Evolutionary conservation across 306 rosid species (phyloP), one percentile per base, ranked within the genome.

Genomic region (Lathyrus aphaca): DNA sequence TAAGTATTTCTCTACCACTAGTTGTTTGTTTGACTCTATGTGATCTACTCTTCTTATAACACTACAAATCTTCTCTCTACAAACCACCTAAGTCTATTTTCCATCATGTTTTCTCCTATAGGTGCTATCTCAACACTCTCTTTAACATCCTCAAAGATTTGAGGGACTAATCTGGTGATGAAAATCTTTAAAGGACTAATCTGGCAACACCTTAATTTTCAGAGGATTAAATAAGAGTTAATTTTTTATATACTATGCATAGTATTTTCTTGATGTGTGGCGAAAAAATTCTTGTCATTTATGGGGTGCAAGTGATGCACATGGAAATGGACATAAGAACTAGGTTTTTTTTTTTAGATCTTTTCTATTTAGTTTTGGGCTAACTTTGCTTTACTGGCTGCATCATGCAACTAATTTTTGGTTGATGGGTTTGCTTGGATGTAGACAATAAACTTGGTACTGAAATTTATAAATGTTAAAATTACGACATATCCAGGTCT

Each of bases 251-350:
- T 38, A 30, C 43, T 32, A 35, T 7, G 10, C 10, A 32, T 32
- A 29, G 19, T 48, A 29, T 72, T 46, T 46, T 46, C 63, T 35
- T 71, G 76, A 69, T 62, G 50, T 7, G n/a, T 65, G 59, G 73
- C 10, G 23, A 27, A 10, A 45, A 25, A 25, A 2, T 27, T 66
- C 42, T 18, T 5, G 70, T 46, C 21, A 50, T 15, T 15, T 72
- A 27, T 61, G 59, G 15, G 55, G 54, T 12, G 62, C 15, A 19
- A 48, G 65, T 29, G 21, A 17, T 50, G 43, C 64, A 55, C 40
- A 50, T 27, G 46, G 17, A 56, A 72, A 67, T 76, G 79, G 29
- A 61, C 39, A 60, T 39, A 32, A 65, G 71, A 46, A 65, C 29
- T n/a, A 46, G 48, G 49, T 23, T 56, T 18, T 66, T 48, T 66